phyloP scores from a whole-genome alignment of 225 moss, liverwort and hornwort species.

The Polytrichum commune region DNA sequence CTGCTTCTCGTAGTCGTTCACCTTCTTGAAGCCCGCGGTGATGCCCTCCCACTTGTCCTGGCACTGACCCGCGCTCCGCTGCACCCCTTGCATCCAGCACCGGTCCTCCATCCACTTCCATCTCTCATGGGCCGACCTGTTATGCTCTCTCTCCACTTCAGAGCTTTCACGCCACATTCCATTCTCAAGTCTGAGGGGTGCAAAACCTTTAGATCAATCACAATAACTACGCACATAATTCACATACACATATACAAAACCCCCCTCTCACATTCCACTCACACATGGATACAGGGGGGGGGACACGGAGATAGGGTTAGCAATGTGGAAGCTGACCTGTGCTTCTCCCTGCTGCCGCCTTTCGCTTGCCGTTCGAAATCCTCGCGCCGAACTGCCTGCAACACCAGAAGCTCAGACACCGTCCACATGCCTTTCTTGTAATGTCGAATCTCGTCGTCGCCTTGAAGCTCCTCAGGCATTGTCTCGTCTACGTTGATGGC shows the following conservation, averaged over 20 bases:
- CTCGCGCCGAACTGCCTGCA: conserved; percentile 82
- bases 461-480: conserved; percentile 50
- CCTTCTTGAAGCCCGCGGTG: conserved; percentile 93
- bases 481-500: conserved; percentile 52
- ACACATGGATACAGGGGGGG: too few species aligned
- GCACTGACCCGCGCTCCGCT: conserved; percentile 87
- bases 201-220: conserved; percentile 24
- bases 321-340: conserved; percentile 37
- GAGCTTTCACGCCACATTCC: conserved; percentile 60
- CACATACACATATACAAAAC: neutral
- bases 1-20: conserved; percentile 88
- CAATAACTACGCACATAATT: conserved; percentile 2
- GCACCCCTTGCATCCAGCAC: conserved; percentile 90
- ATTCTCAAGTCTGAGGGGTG: conserved; percentile 39
- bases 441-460: conserved; percentile 50
- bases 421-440: conserved; percentile 94
- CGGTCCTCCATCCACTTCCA: conserved; percentile 98
- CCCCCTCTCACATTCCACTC: too few species aligned
- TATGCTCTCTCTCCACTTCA: conserved; percentile 50
- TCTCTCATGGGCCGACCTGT: conserved; percentile 88
- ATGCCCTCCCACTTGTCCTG: conserved; percentile 98
- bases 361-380: conserved; percentile 90
- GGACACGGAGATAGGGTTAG: neutral
- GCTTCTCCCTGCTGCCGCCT: conserved; percentile 63
- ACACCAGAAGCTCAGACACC: conserved; percentile 83